Conservation (phyloP, 2,329 filamentous ascomycete genomes). For the Colletotrichum tanaceti region DNA sequence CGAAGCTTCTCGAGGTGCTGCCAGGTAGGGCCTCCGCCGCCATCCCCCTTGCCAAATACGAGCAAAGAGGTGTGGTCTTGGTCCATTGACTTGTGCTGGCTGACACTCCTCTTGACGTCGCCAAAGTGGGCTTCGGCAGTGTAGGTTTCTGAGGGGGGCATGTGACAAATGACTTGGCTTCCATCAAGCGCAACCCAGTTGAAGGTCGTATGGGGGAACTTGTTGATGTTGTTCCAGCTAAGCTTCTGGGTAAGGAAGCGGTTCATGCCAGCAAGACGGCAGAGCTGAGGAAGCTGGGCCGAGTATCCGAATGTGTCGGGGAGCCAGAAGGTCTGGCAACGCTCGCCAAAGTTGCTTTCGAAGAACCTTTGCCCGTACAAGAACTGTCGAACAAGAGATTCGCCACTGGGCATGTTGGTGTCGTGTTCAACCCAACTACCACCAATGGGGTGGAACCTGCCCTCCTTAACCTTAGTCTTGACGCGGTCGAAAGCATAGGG, state of each 20-base stretch:
- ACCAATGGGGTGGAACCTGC: slow-evolving; percentile 92
- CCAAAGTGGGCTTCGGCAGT: slow-evolving; percentile 95
- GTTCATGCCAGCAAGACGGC: slow-evolving; percentile 93
- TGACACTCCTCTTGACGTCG: slow-evolving; percentile 88
- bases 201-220: slow-evolving; percentile 98
- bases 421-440: slow-evolving; percentile 99
- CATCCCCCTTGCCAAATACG: slow-evolving; percentile 96
- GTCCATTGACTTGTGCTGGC: slow-evolving; percentile 95
- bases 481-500: slow-evolving; percentile 90
- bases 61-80: slow-evolving; percentile 91
- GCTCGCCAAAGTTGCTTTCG: slow-evolving; percentile 88
- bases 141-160: slow-evolving; percentile 96
- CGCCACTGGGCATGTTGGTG: slow-evolving; percentile 95
- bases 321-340: slow-evolving; percentile 94
- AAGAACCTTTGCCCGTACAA: slow-evolving; percentile 96
- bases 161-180: slow-evolving; percentile 96
- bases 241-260: slow-evolving; percentile 98
- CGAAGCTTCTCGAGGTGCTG: slow-evolving; percentile 95
- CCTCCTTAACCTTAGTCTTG: slow-evolving; percentile 89
- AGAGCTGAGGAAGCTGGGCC: slow-evolving; percentile 92
- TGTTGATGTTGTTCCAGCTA: slow-evolving; percentile 99
- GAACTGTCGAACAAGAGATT: slow-evolving; percentile 94
- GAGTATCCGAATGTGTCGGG: slow-evolving; percentile 99
- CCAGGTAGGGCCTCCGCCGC: slow-evolving; percentile 93
- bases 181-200: slow-evolving; percentile 98